Conservation (phyloP, 768 basidiomycete species). For the Macrolepiota dolichaula region DNA sequence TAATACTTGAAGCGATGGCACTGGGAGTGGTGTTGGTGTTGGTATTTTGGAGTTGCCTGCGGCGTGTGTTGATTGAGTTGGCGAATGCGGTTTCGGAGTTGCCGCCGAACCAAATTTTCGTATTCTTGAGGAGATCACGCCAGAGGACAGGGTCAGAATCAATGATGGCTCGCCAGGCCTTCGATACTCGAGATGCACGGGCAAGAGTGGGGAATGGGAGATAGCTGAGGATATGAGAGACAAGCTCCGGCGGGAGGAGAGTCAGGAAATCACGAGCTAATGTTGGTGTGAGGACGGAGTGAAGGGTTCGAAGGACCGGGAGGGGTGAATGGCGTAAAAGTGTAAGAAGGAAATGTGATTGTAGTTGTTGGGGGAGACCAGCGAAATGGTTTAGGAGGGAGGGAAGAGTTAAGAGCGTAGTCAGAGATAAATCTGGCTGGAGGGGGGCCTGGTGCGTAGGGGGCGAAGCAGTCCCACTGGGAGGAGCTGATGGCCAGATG, state of each 20-base stretch:
- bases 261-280: slow-evolving; percentile 94
- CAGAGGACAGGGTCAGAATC: slow-evolving; percentile 90
- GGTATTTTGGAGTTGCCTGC: slow-evolving; percentile 34
- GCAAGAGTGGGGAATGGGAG: slow-evolving; percentile 82
- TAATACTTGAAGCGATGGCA: slow-evolving; percentile 18
- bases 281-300: slow-evolving; percentile 85
- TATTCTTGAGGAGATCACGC: slow-evolving; percentile 80
- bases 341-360: slow-evolving; percentile 92
- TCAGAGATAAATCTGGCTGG: slow-evolving; percentile 78
- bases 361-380: slow-evolving; percentile 72
- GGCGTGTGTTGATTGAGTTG: slow-evolving; percentile 60
- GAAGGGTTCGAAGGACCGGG: slow-evolving; percentile 85
- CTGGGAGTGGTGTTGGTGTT: neutral
- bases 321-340: slow-evolving; percentile 89
- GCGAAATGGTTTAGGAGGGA: slow-evolving; percentile 80
- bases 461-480: slow-evolving; percentile 75
- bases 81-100: slow-evolving; percentile 82
- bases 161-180: slow-evolving; percentile 87
- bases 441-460: slow-evolving; percentile 59
- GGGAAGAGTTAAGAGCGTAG: slow-evolving; percentile 84
- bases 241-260: slow-evolving; percentile 87
- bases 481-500: slow-evolving; percentile 79
- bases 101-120: slow-evolving; percentile 87
- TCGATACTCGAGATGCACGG: slow-evolving; percentile 85
- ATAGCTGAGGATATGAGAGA: slow-evolving; percentile 82